These are phyloP conservation scores for Hyaloscypha variabilis DNA, from an alignment of 495 filamentous ascomycete genomes.

Conservation along the genomic window DNA sequence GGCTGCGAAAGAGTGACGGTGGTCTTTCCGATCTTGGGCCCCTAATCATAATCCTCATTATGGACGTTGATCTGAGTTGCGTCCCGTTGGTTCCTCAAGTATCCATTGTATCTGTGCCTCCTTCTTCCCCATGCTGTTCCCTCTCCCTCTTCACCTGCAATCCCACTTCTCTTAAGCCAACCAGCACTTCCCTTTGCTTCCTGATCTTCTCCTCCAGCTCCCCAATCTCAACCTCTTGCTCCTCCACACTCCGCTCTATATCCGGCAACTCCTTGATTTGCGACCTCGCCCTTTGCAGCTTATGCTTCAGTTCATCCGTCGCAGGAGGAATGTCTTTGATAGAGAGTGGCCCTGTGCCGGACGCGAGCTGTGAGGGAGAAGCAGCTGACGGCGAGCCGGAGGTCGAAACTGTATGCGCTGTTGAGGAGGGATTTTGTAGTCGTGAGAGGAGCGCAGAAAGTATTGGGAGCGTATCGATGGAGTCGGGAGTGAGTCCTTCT, in stretches of 20 bases:
- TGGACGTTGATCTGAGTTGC: too few relatives aligned
- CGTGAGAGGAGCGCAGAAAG: slow-evolving; percentile 76
- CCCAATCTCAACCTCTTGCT: slow-evolving; percentile 80
- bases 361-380: slow-evolving; percentile 31
- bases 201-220: slow-evolving; percentile 70
- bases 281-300: slow-evolving; percentile 73
- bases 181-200: slow-evolving; percentile 58
- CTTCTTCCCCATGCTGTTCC: slow-evolving; percentile 28
- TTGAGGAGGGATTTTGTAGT: slow-evolving; percentile 44
- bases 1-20: neutral
- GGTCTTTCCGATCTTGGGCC: too few relatives aligned
- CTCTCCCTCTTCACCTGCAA: slow-evolving; percentile 35
- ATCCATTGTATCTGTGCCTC: slow-evolving; percentile 23
- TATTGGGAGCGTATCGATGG: slow-evolving; percentile 83
- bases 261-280: slow-evolving; percentile 74
- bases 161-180: slow-evolving; percentile 45
- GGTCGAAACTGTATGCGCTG: slow-evolving; percentile 17
- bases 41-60: too few relatives aligned
- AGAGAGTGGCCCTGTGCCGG: slow-evolving; percentile 32
- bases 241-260: slow-evolving; percentile 67
- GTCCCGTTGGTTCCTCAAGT: too few relatives aligned
- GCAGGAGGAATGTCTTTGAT: slow-evolving; percentile 75
- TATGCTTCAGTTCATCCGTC: slow-evolving; percentile 73
- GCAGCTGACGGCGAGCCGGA: slow-evolving; percentile 37
- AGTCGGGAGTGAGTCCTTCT: slow-evolving; percentile 56